These are phyloP conservation scores for Didymella pinodella DNA, from an alignment of 2,329 filamentous ascomycete genomes.

Conservation along the genomic window DNA sequence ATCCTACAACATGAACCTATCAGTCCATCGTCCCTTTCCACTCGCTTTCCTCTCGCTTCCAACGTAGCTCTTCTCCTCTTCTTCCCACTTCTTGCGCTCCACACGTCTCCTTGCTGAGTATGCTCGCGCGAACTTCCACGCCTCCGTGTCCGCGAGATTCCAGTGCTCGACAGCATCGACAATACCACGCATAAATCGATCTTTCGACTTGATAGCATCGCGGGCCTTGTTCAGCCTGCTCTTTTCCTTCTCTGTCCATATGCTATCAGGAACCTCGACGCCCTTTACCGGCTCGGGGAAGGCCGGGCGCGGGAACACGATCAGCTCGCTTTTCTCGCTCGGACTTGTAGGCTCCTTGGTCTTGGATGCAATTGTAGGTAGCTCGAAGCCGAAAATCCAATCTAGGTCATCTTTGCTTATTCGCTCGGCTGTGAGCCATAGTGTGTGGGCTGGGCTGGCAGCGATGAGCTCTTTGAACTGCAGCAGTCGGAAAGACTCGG, in stretches of 20 bases:
- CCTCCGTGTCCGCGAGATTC: constrained; percentile 75
- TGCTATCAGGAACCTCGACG: constrained; percentile 58
- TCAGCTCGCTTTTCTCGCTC: constrained; percentile 65
- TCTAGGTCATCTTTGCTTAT: constrained; percentile 74
- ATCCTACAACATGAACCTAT: constrained; percentile 10
- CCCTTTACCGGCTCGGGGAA: constrained; percentile 60
- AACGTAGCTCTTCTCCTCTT: constrained; percentile 70
- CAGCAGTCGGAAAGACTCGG: constrained; percentile 71
- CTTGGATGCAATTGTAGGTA: constrained; percentile 67
- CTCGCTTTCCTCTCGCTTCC: constrained; percentile 58
- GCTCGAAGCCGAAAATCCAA: constrained; percentile 87
- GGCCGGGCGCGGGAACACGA: constrained; percentile 53
- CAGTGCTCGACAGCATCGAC: constrained; percentile 58
- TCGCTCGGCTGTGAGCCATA: constrained; percentile 82
- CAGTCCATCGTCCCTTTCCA: constrained; percentile 16
- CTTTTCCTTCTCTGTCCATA: constrained; percentile 64
- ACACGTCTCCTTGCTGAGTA: constrained; percentile 69
- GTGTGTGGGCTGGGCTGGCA: constrained; percentile 66
- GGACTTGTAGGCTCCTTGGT: constrained; percentile 65
- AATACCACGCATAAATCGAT: constrained; percentile 38
- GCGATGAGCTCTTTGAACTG: constrained; percentile 84
- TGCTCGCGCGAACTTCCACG: constrained; percentile 77
- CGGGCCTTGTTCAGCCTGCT: constrained; percentile 63
- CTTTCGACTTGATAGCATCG: constrained; percentile 49
- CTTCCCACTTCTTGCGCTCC: constrained; percentile 74